Conservation (phyloP, 2,329 filamentous ascomycete genomes). For the Didymella pinodella region DNA sequence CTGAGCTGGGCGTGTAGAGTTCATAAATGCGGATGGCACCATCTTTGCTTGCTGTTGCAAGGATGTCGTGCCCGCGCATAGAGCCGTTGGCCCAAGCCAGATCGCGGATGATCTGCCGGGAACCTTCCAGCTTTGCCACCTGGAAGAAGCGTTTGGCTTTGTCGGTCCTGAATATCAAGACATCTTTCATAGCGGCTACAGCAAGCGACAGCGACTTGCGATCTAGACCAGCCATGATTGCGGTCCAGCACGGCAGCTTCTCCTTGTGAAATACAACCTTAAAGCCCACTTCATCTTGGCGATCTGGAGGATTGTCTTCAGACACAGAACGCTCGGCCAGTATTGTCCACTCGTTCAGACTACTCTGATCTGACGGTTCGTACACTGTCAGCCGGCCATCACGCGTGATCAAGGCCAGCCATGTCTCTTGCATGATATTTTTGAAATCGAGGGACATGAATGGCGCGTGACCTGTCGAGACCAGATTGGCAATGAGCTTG, state of each 20-base stretch:
- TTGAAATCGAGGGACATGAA: conserved; percentile 85
- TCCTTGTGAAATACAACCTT: conserved; percentile 89
- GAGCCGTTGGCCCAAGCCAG: conserved; percentile 93
- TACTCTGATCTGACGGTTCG: conserved; percentile 86
- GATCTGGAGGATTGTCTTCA: conserved; percentile 65
- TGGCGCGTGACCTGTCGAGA: conserved; percentile 72
- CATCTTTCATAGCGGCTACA: conserved; percentile 83
- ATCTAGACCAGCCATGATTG: conserved; percentile 81
- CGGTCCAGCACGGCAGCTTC: conserved; percentile 78
- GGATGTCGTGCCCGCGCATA: conserved; percentile 85
- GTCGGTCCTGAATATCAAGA: conserved; percentile 83
- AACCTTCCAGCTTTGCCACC: conserved; percentile 76
- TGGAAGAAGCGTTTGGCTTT: conserved; percentile 82
- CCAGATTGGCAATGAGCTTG: conserved; percentile 70
- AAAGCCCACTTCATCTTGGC: conserved; percentile 88
- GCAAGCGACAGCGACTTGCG: conserved; percentile 80
- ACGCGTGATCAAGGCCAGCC: conserved; percentile 82
- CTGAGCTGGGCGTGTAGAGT: conserved; percentile 66
- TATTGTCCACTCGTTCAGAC: conserved; percentile 75
- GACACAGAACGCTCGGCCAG: conserved; percentile 81
- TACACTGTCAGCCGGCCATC: conserved; percentile 82
- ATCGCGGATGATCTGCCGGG: conserved; percentile 81
- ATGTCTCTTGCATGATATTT: conserved; percentile 83
- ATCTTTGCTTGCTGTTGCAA: conserved; percentile 93
- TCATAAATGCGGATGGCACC: conserved; percentile 90